A percentile compares a stretch with the other conserved stretches of the same genome.
Conservation (phyloP, 371 early-diverging fungal species). For the Basidiobolus meristosporus region DNA sequence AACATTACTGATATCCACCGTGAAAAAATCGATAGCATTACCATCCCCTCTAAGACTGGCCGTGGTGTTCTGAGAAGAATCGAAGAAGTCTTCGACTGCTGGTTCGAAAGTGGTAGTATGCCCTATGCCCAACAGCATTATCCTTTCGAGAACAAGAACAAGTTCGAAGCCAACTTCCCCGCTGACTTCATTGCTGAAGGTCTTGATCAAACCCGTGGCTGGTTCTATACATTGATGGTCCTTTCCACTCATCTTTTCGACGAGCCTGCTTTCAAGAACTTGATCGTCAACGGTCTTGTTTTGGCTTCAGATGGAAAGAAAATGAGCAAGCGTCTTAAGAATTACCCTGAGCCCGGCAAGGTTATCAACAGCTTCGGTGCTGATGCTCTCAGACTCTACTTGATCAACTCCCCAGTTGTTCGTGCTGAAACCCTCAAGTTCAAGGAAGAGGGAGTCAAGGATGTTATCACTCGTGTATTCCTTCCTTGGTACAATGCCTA, state of each 20-base stretch:
- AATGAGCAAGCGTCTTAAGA: constrained; percentile 99
- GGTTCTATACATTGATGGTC: constrained; percentile 99
- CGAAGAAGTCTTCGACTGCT: constrained; percentile 99
- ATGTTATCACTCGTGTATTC: constrained; percentile 87
- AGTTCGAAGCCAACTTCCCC: constrained; percentile 83
- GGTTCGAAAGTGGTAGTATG: constrained; percentile 98
- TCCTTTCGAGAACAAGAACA: constrained; percentile 91
- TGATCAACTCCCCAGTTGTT: constrained; percentile 98
- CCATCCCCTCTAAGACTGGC: constrained; percentile 87
- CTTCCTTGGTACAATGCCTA: constrained; percentile 99
- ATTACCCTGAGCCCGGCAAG: constrained; percentile 94
- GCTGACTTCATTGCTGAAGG: constrained; percentile 99
- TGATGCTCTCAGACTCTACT: constrained; percentile 93
- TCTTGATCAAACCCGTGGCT: constrained; percentile 99
- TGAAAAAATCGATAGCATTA: constrained; percentile 93
- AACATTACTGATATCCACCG: constrained; percentile 96
- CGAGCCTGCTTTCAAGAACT: constrained; percentile 97
- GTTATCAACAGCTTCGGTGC: constrained; percentile 93
- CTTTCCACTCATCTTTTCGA: constrained; percentile 97
- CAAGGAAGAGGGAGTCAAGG: constrained; percentile 97
- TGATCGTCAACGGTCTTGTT: constrained; percentile 98
- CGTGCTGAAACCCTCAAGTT: constrained; percentile 95
- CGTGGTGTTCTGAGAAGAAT: constrained; percentile 82
- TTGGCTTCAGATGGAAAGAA: constrained; percentile 99
- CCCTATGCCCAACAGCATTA: constrained; percentile 99